A percentile compares a stretch with the other conserved stretches of the same genome.
Conservation (phyloP, 108 stramenopile species). For the Aurantiochytrium sp. region DNA sequence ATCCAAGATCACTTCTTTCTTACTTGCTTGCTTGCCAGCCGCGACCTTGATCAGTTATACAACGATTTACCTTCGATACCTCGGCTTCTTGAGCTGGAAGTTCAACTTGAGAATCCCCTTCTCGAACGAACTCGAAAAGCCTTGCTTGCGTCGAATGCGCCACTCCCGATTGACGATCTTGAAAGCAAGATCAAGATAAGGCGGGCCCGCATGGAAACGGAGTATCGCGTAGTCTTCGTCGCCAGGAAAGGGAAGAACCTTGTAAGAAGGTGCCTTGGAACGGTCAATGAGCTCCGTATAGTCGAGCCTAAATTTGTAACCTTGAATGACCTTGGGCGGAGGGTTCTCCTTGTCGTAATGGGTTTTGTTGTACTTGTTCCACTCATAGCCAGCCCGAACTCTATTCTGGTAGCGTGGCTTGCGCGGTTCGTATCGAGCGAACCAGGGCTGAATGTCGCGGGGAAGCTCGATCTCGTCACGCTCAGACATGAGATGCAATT, state of each 20-base stretch:
- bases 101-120: constrained; percentile 88
- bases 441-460: constrained; percentile 58
- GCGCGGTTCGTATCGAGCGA: constrained; percentile 86
- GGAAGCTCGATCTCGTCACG: not conserved
- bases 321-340: constrained; percentile 97
- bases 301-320: constrained; percentile 97
- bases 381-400: constrained; percentile 93
- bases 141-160: constrained; percentile 81
- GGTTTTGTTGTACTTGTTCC: constrained; percentile 98
- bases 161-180: constrained; percentile 97
- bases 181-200: constrained; percentile 98
- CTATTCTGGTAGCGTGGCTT: constrained; percentile 98
- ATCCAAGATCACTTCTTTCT: too few relatives aligned
- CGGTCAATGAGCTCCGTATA: constrained; percentile 98
- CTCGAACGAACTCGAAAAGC: constrained; percentile 88
- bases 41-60: too few relatives aligned
- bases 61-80: constrained; percentile 75
- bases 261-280: constrained; percentile 80
- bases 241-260: constrained; percentile 62
- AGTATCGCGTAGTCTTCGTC: constrained; percentile 91
- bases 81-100: constrained; percentile 89
- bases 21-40: too few relatives aligned
- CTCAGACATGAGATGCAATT: constrained; percentile 19
- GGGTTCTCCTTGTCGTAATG: constrained; percentile 97
- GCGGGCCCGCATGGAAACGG: constrained; percentile 90